Base-by-base conservation (phyloP, 345 rosid genomes). In the Raphanus sativus region DNA sequence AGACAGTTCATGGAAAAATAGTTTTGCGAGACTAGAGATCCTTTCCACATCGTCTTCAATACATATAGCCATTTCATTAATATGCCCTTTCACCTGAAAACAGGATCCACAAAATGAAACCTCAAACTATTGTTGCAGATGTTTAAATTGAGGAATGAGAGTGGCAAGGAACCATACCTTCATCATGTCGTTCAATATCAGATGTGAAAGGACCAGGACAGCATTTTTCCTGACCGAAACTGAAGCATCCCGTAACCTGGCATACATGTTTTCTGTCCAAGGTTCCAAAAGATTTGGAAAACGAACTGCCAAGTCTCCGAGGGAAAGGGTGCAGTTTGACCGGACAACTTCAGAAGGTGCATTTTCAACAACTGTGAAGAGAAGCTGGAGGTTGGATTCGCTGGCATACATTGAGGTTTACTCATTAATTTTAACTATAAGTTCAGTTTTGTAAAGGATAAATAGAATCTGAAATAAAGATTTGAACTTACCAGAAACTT, bases 181-280 rank as follows among this genome's bases (percentile, higher is more conserved):
- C 99, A 95, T 95, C 99, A 95, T 95, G 75, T 95, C 99, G 83
- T 95, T 95, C 85, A 92, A 81, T 83, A 95, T 95, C 80, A 95
- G 97, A 85, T 92, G 99, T 62, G 98, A 95, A 74, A 95, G 98
- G 77, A 95, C 98, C 83, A 95, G 81, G 75, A 95, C 98, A 66
- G 97, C 99, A 86, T 92, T 92, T 88, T 95, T 92, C 85, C 98
- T 81, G 66, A 92, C 99, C 62, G 97, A 87, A 75, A 82, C 84
- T 33, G 97, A 89, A 81, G 88, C 73, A 83, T 92, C 98, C 65
- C 84, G 83, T 65, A 92, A 76, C 72, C 98, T 85, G 2, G 90
- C 89, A 85, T 95, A 95, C 97, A 92, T 85, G 69, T 92, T 86
- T 75, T 95, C 97, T 36, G 99, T 95, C 98, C 99, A 95, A 55